phyloP scores from a whole-genome alignment of 352 stramenopile genomes.

The Thalassiosira hispida region DNA sequence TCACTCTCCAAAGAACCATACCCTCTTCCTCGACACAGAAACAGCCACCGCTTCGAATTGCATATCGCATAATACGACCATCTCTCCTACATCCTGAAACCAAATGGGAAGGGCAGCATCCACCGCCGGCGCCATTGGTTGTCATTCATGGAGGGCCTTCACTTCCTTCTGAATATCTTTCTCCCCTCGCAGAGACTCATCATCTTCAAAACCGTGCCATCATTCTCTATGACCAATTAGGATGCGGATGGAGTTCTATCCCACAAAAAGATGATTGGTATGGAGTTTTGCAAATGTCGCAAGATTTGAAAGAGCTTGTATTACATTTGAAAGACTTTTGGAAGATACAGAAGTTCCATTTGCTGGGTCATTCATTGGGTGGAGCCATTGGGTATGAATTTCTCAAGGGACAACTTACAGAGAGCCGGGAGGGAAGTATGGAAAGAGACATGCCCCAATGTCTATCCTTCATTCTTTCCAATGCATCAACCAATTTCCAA shows the following conservation, averaged over 20 bases:
- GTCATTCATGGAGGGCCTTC: constrained; percentile 68
- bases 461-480: constrained; percentile 67
- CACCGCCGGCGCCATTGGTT: constrained; percentile 48
- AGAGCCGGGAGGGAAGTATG: constrained; percentile 6
- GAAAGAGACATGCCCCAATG: constrained; percentile 39
- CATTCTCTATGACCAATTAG: constrained; percentile 75
- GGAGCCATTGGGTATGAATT: constrained; percentile 74
- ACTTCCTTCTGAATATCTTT: constrained; percentile 71
- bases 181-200: constrained; percentile 52
- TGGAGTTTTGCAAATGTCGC: constrained; percentile 48
- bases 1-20: constrained; percentile 40
- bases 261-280: constrained; percentile 44
- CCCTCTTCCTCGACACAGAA: constrained; percentile 5
- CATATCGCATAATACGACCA: constrained; percentile 46
- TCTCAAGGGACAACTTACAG: constrained; percentile 46
- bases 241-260: constrained; percentile 60
- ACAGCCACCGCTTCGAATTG: constrained; percentile 39
- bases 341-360: constrained; percentile 63
- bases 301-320: constrained; percentile 65
- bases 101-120: constrained; percentile 15
- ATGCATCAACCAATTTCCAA: constrained; percentile 56
- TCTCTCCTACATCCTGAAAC: constrained; percentile 16
- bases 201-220: constrained; percentile 62
- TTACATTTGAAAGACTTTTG: constrained; percentile 49
- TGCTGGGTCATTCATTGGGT: constrained; percentile 73